Evolutionary conservation across 1,284 basidiomycete species (phyloP).

Genomic region (Trametes hirsuta): DNA sequence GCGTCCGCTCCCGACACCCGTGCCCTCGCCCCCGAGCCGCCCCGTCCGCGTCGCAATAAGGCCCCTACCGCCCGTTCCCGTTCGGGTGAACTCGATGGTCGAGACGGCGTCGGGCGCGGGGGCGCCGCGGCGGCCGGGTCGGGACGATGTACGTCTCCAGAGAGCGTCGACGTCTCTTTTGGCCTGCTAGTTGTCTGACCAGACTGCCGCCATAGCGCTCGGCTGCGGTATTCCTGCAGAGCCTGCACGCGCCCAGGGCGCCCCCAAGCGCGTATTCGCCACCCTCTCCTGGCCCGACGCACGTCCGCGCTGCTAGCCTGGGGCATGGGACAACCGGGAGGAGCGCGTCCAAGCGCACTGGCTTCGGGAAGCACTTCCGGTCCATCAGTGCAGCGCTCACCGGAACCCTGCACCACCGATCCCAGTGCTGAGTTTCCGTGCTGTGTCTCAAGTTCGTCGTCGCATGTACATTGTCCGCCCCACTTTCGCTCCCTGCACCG

Average conservation of each 20-base stretch:
- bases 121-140: not conserved
- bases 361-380: conserved; percentile 7
- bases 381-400: conserved; percentile 9
- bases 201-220: conserved; percentile 2
- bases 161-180: not conserved
- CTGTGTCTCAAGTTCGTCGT: not conserved
- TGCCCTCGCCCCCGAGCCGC: conserved; percentile 1
- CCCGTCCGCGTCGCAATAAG: conserved; percentile 1
- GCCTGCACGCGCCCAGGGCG: not conserved
- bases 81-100: not conserved
- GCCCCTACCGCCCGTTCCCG: conserved; percentile 21
- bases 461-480: not conserved
- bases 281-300: not conserved
- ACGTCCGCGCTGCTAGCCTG: conserved; percentile 1
- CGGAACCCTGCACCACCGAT: not conserved
- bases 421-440: not conserved
- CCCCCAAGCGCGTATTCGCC: not conserved
- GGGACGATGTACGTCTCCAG: conserved; percentile 13
- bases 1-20: not conserved
- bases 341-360: not conserved
- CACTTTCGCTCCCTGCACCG: not conserved
- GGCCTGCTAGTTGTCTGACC: conserved; percentile 8
- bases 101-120: not conserved
- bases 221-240: not conserved
- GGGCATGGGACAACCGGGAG: not conserved